These are phyloP conservation scores for Petunia axillaris DNA, from an alignment of 257 asterid genomes.

Conservation along the genomic window DNA sequence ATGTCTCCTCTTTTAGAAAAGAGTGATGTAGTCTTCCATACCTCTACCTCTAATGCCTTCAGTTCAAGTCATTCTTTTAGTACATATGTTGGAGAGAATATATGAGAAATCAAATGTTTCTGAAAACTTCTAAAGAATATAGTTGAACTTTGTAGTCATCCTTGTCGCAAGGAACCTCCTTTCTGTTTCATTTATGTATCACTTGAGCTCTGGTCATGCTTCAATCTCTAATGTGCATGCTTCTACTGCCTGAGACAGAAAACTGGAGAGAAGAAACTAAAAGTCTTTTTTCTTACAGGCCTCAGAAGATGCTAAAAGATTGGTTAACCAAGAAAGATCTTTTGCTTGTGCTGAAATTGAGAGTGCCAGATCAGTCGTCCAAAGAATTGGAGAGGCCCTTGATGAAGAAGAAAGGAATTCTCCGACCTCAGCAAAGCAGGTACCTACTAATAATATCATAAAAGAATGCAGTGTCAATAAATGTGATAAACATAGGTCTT, in stretches of 20 bases:
- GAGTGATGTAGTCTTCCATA: background rate
- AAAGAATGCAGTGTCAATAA: background rate
- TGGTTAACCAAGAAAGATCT: conserved; percentile 96
- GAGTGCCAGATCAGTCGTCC: conserved; percentile 95
- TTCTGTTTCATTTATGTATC: background rate
- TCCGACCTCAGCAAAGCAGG: conserved; percentile 72
- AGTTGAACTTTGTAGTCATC: too few species aligned
- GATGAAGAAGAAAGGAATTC: conserved; percentile 81
- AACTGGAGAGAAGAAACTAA: background rate
- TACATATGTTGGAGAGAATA: too few species aligned
- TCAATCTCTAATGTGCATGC: too few species aligned
- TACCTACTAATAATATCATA: background rate
- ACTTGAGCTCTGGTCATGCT: background rate
- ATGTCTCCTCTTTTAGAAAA: background rate
- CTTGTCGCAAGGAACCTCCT: too few species aligned
- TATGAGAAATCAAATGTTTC: too few species aligned
- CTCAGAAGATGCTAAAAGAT: conserved; percentile 93
- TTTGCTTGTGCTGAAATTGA: conserved; percentile 99
- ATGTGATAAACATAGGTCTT: background rate
- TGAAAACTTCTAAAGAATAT: too few species aligned
- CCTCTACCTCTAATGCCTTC: background rate
- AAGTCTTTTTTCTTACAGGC: conserved; percentile 52
- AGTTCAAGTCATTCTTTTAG: background rate
- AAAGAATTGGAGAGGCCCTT: conserved; percentile 93
- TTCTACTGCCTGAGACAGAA: too few species aligned